Percentiles rank a stretch among this genome's conserved stretches.
Conservation (phyloP, 371 early-diverging fungal species). For the Rhizomucor miehei region DNA sequence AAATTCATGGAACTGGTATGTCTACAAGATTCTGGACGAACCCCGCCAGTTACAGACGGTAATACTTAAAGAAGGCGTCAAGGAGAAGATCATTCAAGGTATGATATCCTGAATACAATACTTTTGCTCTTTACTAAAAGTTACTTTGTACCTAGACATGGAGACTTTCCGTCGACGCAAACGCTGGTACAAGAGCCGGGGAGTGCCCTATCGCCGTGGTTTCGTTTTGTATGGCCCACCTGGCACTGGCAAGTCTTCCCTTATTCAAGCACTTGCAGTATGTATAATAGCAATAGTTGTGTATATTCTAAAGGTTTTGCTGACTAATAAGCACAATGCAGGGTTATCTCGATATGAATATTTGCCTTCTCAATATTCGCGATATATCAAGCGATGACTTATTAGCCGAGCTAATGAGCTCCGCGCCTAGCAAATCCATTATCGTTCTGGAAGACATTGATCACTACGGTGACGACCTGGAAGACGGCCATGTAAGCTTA, state of each 20-base stretch:
- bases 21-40: conserved; percentile 16
- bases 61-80: conserved; percentile 27
- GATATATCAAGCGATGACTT: conserved; percentile 84
- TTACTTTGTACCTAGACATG: conserved; percentile 13
- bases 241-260: conserved; percentile 64
- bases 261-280: conserved; percentile 71
- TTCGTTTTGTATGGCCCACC: conserved; percentile 62
- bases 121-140: too few species aligned
- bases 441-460: conserved; percentile 97
- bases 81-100: conserved; percentile 27
- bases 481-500: conserved; percentile 18
- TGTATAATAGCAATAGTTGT: conserved; percentile 21
- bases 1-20: conserved; percentile 3
- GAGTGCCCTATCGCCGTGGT: conserved; percentile 69
- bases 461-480: conserved; percentile 41
- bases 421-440: conserved; percentile 80
- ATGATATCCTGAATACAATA: too few species aligned
- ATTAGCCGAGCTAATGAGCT: conserved; percentile 75
- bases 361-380: conserved; percentile 82
- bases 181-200: conserved; percentile 83
- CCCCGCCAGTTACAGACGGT: conserved; percentile 28
- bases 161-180: conserved; percentile 23
- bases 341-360: conserved; percentile 82
- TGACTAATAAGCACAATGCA: conserved; percentile 3
- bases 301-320: neutral